phyloP scores from a whole-genome alignment of 78 protist genomes.

The Dictyostelium intermedium region DNA sequence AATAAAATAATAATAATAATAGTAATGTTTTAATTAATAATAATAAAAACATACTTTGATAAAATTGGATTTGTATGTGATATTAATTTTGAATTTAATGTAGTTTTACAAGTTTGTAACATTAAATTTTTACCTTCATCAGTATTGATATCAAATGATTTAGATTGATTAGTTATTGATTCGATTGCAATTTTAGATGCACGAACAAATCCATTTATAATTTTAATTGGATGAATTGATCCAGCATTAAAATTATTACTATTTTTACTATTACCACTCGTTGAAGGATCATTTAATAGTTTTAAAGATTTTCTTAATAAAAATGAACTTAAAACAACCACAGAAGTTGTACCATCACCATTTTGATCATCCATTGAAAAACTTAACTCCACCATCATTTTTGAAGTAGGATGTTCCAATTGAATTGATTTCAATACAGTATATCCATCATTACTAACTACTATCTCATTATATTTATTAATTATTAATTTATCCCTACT shows the following conservation, averaged over 20 bases:
- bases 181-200: slow-evolving; percentile 31
- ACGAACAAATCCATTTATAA: slow-evolving; percentile 19
- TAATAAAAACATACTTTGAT: not conserved
- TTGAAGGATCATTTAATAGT: not conserved
- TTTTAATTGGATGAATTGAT: slow-evolving; percentile 46
- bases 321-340: slow-evolving; percentile 33
- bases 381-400: slow-evolving; percentile 77
- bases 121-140: slow-evolving; percentile 5
- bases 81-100: slow-evolving; percentile 65
- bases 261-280: not conserved
- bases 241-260: not conserved
- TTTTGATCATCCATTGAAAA: slow-evolving; percentile 64
- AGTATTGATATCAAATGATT: not conserved
- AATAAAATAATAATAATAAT: not conserved
- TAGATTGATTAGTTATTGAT: slow-evolving; percentile 10
- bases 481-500: slow-evolving; percentile 63
- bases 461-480: slow-evolving; percentile 1
- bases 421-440: slow-evolving; percentile 64
- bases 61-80: slow-evolving; percentile 57
- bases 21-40: no score
- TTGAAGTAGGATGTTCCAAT: slow-evolving; percentile 50
- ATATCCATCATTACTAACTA: slow-evolving; percentile 50
- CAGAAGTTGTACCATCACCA: slow-evolving; percentile 75
- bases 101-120: slow-evolving; percentile 1
- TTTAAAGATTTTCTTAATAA: slow-evolving; percentile 28